Base-by-base conservation (phyloP, 2,329 filamentous ascomycete genomes). In the Penicillium sp. region DNA sequence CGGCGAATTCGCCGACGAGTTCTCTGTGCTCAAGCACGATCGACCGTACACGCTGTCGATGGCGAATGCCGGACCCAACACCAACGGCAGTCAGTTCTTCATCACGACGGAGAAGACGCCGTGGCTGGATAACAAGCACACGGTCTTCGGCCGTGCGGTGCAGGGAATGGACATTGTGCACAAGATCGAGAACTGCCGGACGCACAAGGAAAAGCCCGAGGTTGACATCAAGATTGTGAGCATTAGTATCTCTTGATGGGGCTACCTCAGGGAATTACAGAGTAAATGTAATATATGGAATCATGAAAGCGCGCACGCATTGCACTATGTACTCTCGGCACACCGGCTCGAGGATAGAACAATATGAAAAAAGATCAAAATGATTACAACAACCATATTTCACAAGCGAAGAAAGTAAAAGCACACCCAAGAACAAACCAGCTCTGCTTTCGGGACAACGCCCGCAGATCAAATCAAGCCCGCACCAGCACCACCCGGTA, bases 181-280 rank as follows among this genome's bases (percentile, higher is more conserved):
- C 73, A 91, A 88, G 78, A 99, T 99, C 70, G 94, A 99, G 77
- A 96, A 95, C 71, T 82, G 84, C 14, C 89, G 89, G 70, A 92
- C 92, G 4, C 87, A 89, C 73, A 88, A 88, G 79, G 95, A 99
- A 77, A 96, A 93, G 79, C 94, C 94, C 0, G 90, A 96, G 73
- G 92, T 96, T 68, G 94, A 99, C 71, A 92, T 99, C 67, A 97
- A 96, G 77, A 96, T 99, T 63, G 85, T 99, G 54, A 97, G 90
- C 71, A 96, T 99, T 34, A 58, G 49, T 36, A 55, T 71, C 18
- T 67, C 66, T 13, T 71, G 56, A 66, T 27, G n/a, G n/a, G n/a
- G n/a, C n/a, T n/a, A n/a, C 8, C 14, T 13, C 18, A 40, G 18
- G 16, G 16, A n/a, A 36, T 40, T 21, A 18, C n/a, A 40, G 16